Evolutionary conservation across 257 asterid species (phyloP).

Genomic region (Echites panduratus): DNA sequence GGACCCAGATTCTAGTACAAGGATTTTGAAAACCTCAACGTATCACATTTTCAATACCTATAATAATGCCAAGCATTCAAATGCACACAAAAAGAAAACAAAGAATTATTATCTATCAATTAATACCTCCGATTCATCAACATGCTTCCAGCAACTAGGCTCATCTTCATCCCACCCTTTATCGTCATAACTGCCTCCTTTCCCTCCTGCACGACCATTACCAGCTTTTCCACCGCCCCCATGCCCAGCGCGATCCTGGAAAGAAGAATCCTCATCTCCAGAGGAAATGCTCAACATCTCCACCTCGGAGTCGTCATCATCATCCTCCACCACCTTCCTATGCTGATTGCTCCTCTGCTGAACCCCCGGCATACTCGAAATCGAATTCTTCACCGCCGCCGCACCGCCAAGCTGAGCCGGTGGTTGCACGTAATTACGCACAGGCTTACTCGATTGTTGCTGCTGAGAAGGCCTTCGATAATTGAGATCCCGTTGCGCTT

Average conservation of each 20-base stretch:
- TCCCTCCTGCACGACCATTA: slow-evolving; percentile 25
- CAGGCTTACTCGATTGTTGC: slow-evolving; percentile 53
- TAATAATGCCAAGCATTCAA: neutral
- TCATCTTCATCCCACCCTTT: slow-evolving; percentile 79
- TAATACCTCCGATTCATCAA: slow-evolving; percentile 81
- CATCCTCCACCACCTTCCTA: slow-evolving; percentile 50
- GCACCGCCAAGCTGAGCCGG: slow-evolving; percentile 37
- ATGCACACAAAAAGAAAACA: neutral
- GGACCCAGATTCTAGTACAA: neutral
- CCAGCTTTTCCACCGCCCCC: slow-evolving; percentile 43
- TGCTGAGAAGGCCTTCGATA: slow-evolving; percentile 47
- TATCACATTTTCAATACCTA: neutral
- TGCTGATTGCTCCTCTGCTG: slow-evolving; percentile 34
- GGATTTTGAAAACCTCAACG: neutral
- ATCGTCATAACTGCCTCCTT: slow-evolving; percentile 57
- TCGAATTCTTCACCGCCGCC: slow-evolving; percentile 20
- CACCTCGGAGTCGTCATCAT: slow-evolving; percentile 82
- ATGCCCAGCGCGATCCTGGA: slow-evolving; percentile 48
- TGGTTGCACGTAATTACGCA: slow-evolving; percentile 69
- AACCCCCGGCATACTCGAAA: slow-evolving; percentile 18
- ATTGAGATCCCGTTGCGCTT: slow-evolving; percentile 63
- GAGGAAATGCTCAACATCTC: slow-evolving; percentile 97
- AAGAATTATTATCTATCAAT: neutral
- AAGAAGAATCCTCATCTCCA: slow-evolving; percentile 67
- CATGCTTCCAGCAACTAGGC: slow-evolving; percentile 90